Evolutionary conservation across 192 early-diverging fungal genomes (phyloP).

Genomic region (Bifiguratus adelaidae): DNA sequence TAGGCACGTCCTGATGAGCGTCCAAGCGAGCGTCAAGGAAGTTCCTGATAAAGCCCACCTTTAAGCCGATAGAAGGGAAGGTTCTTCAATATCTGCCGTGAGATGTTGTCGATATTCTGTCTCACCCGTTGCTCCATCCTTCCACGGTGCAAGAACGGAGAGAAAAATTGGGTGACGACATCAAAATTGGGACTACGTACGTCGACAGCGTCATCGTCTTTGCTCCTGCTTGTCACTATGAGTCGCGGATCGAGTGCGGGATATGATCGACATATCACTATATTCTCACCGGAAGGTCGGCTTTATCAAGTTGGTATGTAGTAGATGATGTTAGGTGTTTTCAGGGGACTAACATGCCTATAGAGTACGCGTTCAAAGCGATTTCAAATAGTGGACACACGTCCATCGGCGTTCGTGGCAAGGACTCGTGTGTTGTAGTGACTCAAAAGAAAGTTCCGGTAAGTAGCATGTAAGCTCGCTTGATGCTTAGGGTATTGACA

Average conservation of each 20-base stretch:
- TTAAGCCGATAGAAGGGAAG: constrained; percentile 23
- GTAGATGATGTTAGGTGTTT: not conserved
- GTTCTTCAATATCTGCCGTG: constrained; percentile 23
- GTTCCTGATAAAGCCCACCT: constrained; percentile 4
- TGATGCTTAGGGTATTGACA: not conserved
- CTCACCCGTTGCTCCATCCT: not conserved
- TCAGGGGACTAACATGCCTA: too few species aligned
- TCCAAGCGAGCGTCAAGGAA: not conserved
- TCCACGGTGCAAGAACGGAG: too few species aligned
- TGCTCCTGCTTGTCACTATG: too few species aligned
- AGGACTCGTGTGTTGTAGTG: constrained; percentile 88
- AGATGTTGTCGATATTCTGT: constrained; percentile 22
- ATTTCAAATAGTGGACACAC: constrained; percentile 95
- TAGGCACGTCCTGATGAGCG: not conserved
- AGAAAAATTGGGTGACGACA: too few species aligned
- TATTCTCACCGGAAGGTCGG: constrained; percentile 98
- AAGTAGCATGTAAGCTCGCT: constrained; percentile 10
- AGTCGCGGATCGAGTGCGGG: constrained; percentile 45
- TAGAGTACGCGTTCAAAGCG: constrained; percentile 99
- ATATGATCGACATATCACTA: constrained; percentile 99
- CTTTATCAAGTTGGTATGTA: constrained; percentile 96
- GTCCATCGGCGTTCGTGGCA: constrained; percentile 90
- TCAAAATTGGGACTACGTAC: too few species aligned
- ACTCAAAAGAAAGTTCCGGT: constrained; percentile 96
- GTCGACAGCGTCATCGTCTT: too few species aligned